Conservation (phyloP, 768 basidiomycete genomes). For the Podaxis sp. region DNA sequence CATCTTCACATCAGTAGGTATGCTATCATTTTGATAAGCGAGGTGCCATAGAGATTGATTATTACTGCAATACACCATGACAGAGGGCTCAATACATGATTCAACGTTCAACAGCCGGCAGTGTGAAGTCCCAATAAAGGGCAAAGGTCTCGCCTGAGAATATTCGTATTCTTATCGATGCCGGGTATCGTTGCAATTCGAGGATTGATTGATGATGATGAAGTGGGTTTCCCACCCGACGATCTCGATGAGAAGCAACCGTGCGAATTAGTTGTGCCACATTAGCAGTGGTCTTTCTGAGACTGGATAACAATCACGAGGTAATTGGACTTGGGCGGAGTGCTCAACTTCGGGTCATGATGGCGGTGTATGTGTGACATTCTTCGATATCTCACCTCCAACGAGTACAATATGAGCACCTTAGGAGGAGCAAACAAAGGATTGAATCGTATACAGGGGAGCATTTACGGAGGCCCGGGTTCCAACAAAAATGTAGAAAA, state of each 20-base stretch:
- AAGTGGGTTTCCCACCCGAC: too few species aligned
- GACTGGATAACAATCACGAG: background rate
- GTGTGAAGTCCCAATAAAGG: too few species aligned
- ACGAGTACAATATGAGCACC: background rate
- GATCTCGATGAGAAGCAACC: too few species aligned
- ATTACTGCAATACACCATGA: background rate
- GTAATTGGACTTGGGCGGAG: background rate
- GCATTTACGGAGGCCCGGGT: background rate
- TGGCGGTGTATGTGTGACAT: background rate
- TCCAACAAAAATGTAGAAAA: background rate
- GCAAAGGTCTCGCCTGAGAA: too few species aligned
- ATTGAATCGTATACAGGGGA: background rate
- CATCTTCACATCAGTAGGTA: conserved; percentile 1
- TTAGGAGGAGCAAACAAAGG: background rate
- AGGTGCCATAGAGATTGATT: background rate
- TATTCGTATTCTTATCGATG: too few species aligned
- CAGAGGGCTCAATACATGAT: background rate
- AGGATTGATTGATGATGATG: too few species aligned
- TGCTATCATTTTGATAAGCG: conserved; percentile 3
- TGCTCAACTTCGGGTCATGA: background rate
- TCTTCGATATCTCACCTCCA: background rate
- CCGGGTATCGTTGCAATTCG: too few species aligned
- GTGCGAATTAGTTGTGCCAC: too few species aligned
- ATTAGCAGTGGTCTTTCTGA: background rate
- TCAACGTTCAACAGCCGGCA: too few species aligned